These are phyloP conservation scores for Talaromyces thailandensis DNA, from an alignment of 495 filamentous ascomycete species.

Conservation along the genomic window DNA sequence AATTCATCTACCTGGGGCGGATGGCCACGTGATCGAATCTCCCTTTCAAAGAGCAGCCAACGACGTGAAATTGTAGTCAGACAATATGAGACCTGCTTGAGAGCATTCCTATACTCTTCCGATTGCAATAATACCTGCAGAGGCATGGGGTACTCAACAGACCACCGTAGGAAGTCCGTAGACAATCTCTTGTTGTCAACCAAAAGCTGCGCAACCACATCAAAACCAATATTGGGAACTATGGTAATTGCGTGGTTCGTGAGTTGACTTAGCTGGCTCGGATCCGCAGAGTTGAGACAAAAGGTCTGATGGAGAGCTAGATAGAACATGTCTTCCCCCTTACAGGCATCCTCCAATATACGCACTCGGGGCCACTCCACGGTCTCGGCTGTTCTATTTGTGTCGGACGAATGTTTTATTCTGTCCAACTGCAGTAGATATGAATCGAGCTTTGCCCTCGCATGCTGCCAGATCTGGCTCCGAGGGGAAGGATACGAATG, in stretches of 20 bases:
- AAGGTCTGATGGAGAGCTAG: slow-evolving; percentile 61
- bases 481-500: background rate
- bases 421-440: slow-evolving; percentile 9
- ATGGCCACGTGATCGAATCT: slow-evolving; percentile 29
- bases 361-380: slow-evolving; percentile 44
- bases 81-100: slow-evolving; percentile 23
- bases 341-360: slow-evolving; percentile 50
- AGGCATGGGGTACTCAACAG: slow-evolving; percentile 40
- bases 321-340: slow-evolving; percentile 49
- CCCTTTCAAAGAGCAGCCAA: slow-evolving; percentile 19
- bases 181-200: slow-evolving; percentile 26
- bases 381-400: background rate
- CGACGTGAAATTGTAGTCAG: slow-evolving; percentile 22
- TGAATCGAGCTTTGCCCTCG: slow-evolving; percentile 7
- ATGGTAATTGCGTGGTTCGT: slow-evolving; percentile 7
- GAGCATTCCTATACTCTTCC: slow-evolving; percentile 16
- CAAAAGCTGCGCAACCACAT: slow-evolving; percentile 22
- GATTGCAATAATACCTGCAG: slow-evolving; percentile 16
- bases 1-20: slow-evolving; percentile 58
- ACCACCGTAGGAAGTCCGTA: slow-evolving; percentile 37
- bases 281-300: slow-evolving; percentile 36
- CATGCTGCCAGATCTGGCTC: slow-evolving; percentile 10
- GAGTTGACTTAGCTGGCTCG: slow-evolving; percentile 11
- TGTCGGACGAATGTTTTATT: slow-evolving; percentile 9
- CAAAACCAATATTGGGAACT: slow-evolving; percentile 17